Evolutionary conservation across 495 filamentous ascomycete species (phyloP).

Genomic region (Terfezia claveryi): DNA sequence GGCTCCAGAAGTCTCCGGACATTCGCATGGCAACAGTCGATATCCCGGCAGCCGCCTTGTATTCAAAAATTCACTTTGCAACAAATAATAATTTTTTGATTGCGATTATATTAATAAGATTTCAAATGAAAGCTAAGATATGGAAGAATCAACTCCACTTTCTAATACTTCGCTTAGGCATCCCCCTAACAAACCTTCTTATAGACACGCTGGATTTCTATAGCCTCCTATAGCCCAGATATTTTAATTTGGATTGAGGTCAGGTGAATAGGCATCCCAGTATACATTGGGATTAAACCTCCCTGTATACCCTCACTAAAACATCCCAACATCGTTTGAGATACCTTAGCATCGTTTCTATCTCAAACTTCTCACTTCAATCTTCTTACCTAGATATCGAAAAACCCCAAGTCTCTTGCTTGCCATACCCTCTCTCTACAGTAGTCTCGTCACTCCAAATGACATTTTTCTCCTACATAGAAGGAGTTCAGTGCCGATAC

Average conservation of each 20-base stretch:
- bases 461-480: neutral
- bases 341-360: neutral
- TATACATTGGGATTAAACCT: too few species aligned
- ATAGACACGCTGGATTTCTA: too few species aligned
- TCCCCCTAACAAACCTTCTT: neutral
- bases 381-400: neutral
- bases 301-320: neutral
- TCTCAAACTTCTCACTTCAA: neutral
- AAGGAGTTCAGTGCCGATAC: neutral
- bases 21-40: too few species aligned
- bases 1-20: too few species aligned
- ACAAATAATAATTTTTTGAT: too few species aligned
- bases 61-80: too few species aligned
- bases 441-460: neutral
- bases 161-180: slow-evolving; percentile 1
- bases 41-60: too few species aligned
- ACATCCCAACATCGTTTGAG: neutral
- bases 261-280: too few species aligned
- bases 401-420: neutral
- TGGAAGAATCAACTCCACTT: neutral
- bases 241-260: too few species aligned
- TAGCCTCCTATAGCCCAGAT: neutral
- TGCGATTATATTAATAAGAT: too few species aligned
- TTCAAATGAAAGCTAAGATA: too few species aligned
- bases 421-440: neutral